Evolutionary conservation across 2,329 filamentous ascomycete species (phyloP), one percentile per base, ranked within the genome.

Genomic region (Neoascochyta sp.): DNA sequence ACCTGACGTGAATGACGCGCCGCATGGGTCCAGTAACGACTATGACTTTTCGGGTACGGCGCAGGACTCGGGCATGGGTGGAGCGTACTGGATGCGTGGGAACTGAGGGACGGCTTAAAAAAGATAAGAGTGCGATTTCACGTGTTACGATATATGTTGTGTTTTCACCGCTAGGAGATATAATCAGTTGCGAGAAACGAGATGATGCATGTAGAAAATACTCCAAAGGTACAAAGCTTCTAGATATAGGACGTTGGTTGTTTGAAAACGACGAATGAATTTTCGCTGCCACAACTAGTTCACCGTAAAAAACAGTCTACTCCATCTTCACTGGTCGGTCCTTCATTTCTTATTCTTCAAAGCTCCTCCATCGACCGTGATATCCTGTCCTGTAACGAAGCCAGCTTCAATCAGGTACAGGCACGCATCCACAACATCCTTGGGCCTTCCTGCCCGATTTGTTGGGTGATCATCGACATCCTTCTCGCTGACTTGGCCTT

Each of bases 361-460:
- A 3, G 55, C 60, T 16, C 61, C 61, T 15, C 61, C 61, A 35
- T 64, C 60, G 4, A 64, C 54, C 3, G 54, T 59, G 11, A 64
- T 55, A 19, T 62, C 58, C 36, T 57, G 53, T 13, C 60, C 61
- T 5, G 58, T 65, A 3, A 65, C 55, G 27, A 64, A 65, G 0
- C 59, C 62, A 6, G 61, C 61, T 22, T 60, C 45, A 5, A 65
- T 57, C 26, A 65, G 39, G 41, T 65, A 71, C 37, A 68, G 47
- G 9, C 55, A 63, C 1, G 67, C 66, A 29, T 70, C 61, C 8
- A 63, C 61, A 20, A 71, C 64, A 30, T 71, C 68, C 47, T 64
- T 65, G 1, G 66, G 67, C 29, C 62, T 56, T 3, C 68, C 68
- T 1, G 66, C 65, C 17, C 68, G 57, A 34, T 70, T 70, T 4